Conservation (phyloP, 139 green algal species). For the Haematococcus lacustris region DNA sequence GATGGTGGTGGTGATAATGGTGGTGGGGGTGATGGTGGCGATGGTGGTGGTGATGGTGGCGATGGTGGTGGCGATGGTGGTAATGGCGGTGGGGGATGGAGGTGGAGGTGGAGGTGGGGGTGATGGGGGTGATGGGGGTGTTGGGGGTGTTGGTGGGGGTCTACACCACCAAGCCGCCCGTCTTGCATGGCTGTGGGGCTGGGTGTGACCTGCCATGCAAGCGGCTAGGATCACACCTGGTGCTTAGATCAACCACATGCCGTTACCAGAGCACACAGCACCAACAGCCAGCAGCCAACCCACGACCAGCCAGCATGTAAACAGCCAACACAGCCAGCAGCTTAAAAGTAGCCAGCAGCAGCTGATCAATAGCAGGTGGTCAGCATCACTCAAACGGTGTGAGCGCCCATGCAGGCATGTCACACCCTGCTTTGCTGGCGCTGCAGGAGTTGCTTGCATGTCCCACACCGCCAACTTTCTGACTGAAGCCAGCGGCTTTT, state of each 20-base stretch:
- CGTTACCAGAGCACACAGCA: not conserved
- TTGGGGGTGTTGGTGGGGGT: not conserved
- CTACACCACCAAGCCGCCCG: not conserved
- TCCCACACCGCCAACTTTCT: constrained; percentile 27
- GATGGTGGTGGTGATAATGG: not conserved
- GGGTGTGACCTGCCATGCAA: not conserved
- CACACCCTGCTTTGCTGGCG: not conserved
- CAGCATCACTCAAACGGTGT: constrained; percentile 10
- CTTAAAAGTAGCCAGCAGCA: not conserved
- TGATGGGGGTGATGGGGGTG: not conserved
- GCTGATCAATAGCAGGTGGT: not conserved
- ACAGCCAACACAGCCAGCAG: not conserved
- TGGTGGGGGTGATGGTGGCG: not conserved
- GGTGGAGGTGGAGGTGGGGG: no score
- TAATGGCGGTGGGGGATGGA: no score
- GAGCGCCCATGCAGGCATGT: not conserved
- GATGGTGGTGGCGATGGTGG: not conserved
- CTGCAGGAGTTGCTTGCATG: constrained; percentile 15
- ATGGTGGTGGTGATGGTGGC: not conserved
- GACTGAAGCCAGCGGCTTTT: constrained; percentile 40
- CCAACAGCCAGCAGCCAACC: not conserved
- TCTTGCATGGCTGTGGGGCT: not conserved
- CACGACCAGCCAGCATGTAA: not conserved
- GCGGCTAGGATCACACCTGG: not conserved
- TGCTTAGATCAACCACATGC: not conserved